phyloP scores from a whole-genome alignment of 1,139 yeast species.

The Hansenula lynferdii region DNA sequence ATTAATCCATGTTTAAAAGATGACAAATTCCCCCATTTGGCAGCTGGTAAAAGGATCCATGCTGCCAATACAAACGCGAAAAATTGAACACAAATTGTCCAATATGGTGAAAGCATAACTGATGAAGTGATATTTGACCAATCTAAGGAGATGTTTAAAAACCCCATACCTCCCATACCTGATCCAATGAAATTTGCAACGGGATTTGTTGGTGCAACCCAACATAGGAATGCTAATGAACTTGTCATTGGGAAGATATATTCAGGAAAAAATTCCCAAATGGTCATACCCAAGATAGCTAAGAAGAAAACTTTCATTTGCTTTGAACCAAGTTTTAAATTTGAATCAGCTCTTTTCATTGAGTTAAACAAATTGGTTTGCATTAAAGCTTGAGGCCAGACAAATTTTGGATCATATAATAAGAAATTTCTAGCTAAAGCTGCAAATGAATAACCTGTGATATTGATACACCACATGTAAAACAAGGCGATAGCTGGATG shows the following conservation, averaged over 20 bases:
- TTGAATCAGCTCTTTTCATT: constrained; percentile 23
- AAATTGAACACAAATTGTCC: constrained; percentile 41
- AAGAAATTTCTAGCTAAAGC: constrained; percentile 38
- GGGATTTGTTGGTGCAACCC: constrained; percentile 37
- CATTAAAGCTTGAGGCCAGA: constrained; percentile 46
- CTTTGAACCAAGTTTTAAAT: constrained; percentile 8
- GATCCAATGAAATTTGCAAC: constrained; percentile 37
- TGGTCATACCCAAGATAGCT: constrained; percentile 29
- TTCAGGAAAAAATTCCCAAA: constrained; percentile 43
- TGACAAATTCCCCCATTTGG: constrained; percentile 32
- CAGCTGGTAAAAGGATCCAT: constrained; percentile 39
- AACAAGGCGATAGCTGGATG: constrained; percentile 30
- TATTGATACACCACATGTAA: constrained; percentile 43
- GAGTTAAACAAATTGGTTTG: constrained; percentile 38
- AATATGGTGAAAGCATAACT: constrained; percentile 40
- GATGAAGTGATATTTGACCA: constrained; percentile 43
- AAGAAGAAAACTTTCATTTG: constrained; percentile 33
- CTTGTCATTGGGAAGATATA: constrained; percentile 34
- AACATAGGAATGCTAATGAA: constrained; percentile 40
- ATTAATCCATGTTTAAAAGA: constrained; percentile 32
- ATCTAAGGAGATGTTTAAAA: constrained; percentile 37
- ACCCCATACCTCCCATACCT: constrained; percentile 43
- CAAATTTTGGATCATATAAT: constrained; percentile 34
- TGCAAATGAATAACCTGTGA: constrained; percentile 42
- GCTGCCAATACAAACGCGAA: constrained; percentile 36